phyloP scores from a whole-genome alignment of 257 asterid genomes.

The Capsicum rhomboideum region DNA sequence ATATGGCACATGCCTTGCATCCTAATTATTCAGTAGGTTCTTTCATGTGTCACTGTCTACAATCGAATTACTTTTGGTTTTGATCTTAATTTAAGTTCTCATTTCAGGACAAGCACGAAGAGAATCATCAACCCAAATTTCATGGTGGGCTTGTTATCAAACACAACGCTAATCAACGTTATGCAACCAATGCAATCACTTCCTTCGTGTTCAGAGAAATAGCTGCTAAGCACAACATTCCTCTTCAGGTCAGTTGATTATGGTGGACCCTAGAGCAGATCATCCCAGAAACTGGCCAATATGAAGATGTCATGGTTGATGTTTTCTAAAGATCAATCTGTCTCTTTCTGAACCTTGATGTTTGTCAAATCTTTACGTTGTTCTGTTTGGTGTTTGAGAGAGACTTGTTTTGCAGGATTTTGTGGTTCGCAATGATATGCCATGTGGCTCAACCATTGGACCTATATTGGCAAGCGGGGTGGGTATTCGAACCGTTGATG shows the following conservation, averaged over 20 bases:
- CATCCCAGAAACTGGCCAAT: background rate
- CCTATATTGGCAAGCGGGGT: slow-evolving; percentile 93
- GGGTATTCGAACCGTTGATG: slow-evolving; percentile 82
- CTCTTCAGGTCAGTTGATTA: slow-evolving; percentile 55
- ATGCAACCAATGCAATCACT: slow-evolving; percentile 90
- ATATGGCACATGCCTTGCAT: slow-evolving; percentile 98
- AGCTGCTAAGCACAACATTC: slow-evolving; percentile 70
- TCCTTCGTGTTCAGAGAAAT: slow-evolving; percentile 78
- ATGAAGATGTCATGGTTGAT: background rate
- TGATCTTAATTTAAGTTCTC: background rate
- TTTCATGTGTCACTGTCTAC: background rate
- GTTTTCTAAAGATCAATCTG: background rate
- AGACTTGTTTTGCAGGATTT: slow-evolving; percentile 47
- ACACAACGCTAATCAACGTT: slow-evolving; percentile 94
- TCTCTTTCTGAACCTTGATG: background rate
- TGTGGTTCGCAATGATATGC: slow-evolving; percentile 84
- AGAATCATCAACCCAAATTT: slow-evolving; percentile 90
- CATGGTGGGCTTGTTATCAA: slow-evolving; percentile 91
- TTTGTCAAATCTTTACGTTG: background rate
- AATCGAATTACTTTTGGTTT: background rate
- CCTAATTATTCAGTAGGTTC: slow-evolving; percentile 80
- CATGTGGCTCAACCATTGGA: slow-evolving; percentile 93
- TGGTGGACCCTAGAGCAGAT: background rate
- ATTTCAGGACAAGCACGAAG: slow-evolving; percentile 91
- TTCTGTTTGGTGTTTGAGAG: background rate